A percentile compares a stretch with the other conserved stretches of the same genome.
Evolutionary conservation across 1,284 basidiomycete species (phyloP).

Genomic region (Volvariella volvacea): DNA sequence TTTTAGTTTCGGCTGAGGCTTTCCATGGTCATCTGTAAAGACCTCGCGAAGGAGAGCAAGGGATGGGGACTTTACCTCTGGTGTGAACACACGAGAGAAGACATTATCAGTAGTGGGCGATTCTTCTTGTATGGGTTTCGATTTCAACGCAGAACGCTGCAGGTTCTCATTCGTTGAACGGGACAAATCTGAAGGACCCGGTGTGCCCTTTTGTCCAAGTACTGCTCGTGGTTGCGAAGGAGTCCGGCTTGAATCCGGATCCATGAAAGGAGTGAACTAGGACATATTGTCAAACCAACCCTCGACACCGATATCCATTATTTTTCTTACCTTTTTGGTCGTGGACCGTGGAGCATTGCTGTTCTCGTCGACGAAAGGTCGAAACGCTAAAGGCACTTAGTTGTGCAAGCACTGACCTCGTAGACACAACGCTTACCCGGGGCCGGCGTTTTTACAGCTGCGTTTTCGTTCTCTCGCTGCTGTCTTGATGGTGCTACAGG

Average conservation of each 20-base stretch:
- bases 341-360: conserved; percentile 38
- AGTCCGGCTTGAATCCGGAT: conserved; percentile 30
- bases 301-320: not conserved
- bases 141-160: conserved; percentile 12
- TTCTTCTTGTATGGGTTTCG: conserved; percentile 19
- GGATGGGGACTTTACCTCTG: conserved; percentile 35
- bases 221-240: conserved; percentile 25
- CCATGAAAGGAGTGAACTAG: conserved; percentile 45
- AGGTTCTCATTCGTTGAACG: conserved; percentile 19
- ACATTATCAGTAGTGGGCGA: conserved; percentile 27
- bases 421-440: conserved; percentile 19
- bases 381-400: conserved; percentile 33
- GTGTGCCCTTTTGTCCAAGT: conserved; percentile 26
- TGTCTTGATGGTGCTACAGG: conserved; percentile 19
- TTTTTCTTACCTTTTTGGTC: conserved; percentile 39
- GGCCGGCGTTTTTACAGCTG: conserved; percentile 31
- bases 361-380: conserved; percentile 59
- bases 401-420: conserved; percentile 4
- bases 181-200: conserved; percentile 16
- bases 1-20: conserved; percentile 27
- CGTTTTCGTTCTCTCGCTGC: conserved; percentile 30
- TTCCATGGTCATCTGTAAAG: conserved; percentile 40
- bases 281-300: not conserved
- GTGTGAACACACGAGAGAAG: conserved; percentile 59
- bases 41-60: conserved; percentile 35